Percentiles rank a stretch among this genome's conserved stretches.
phyloP scores from a whole-genome alignment of 129 eudicot genomes.

The Arctium minus region DNA sequence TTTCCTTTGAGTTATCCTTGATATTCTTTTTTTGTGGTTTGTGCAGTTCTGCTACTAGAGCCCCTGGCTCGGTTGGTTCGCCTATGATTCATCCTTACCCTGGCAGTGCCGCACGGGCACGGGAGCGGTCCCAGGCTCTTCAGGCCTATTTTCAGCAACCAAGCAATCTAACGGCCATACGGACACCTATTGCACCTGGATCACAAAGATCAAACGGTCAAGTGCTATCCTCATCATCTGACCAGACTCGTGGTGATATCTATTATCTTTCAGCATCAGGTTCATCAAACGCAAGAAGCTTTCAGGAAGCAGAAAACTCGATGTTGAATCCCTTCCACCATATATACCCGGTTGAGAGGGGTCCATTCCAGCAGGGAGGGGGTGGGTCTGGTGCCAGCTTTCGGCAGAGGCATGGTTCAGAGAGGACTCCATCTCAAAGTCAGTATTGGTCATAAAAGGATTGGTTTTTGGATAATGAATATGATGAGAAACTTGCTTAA shows the following conservation, averaged over 20 bases:
- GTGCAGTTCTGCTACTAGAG: slow-evolving; percentile 64
- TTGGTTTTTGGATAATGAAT: background rate
- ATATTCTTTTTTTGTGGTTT: background rate
- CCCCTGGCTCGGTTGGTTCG: slow-evolving; percentile 49
- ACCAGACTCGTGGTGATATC: slow-evolving; percentile 41
- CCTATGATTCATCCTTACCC: slow-evolving; percentile 57
- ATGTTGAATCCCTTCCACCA: slow-evolving; percentile 35
- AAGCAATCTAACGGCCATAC: slow-evolving; percentile 30
- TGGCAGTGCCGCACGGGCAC: slow-evolving; percentile 55
- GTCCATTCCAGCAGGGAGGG: slow-evolving; percentile 37
- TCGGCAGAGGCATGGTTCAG: slow-evolving; percentile 60
- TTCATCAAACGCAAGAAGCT: slow-evolving; percentile 41
- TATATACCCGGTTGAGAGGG: slow-evolving; percentile 46
- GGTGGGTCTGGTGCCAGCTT: slow-evolving; percentile 48
- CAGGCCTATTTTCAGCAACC: slow-evolving; percentile 81
- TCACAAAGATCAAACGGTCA: slow-evolving; percentile 46
- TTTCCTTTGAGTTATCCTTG: background rate
- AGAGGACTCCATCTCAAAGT: slow-evolving; percentile 62
- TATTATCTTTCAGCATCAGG: slow-evolving; percentile 42
- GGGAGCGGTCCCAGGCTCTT: slow-evolving; percentile 57
- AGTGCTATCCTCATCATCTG: slow-evolving; percentile 47
- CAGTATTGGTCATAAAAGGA: slow-evolving; percentile 18
- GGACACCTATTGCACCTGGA: slow-evolving; percentile 2
- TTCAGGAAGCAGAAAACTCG: slow-evolving; percentile 40
- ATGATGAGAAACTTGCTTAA: background rate